These are phyloP conservation scores for Jasminum sambac DNA, from an alignment of 257 asterid species.

Conservation along the genomic window DNA sequence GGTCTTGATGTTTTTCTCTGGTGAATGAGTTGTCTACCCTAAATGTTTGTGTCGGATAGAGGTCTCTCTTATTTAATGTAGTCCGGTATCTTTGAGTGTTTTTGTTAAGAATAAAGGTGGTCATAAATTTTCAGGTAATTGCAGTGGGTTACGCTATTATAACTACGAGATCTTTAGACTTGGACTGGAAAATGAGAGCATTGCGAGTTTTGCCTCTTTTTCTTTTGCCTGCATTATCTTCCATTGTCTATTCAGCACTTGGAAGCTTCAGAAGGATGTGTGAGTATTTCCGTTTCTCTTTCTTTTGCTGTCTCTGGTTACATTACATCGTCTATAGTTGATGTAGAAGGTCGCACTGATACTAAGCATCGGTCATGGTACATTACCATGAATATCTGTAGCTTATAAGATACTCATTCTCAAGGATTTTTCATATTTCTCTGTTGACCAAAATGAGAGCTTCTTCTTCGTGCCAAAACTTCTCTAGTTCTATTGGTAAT, in stretches of 20 bases:
- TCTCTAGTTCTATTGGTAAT: neutral
- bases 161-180: conserved; percentile 67
- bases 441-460: neutral
- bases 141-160: conserved; percentile 83
- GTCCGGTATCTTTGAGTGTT: conserved; percentile 3
- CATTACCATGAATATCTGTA: neutral
- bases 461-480: neutral
- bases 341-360: neutral
- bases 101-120: conserved; percentile 5
- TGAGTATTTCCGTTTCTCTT: conserved; percentile 40
- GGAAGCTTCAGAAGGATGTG: conserved; percentile 72
- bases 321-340: neutral
- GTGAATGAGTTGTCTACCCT: neutral
- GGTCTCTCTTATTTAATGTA: neutral
- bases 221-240: conserved; percentile 67
- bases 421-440: neutral
- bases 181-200: conserved; percentile 90
- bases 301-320: neutral
- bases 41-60: neutral
- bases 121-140: conserved; percentile 52
- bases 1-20: neutral
- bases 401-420: neutral
- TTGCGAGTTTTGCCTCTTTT: conserved; percentile 83
- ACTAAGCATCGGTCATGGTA: neutral
- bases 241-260: conserved; percentile 48